Conservation (phyloP, 495 filamentous ascomycete genomes). For the Letharia columbiana region DNA sequence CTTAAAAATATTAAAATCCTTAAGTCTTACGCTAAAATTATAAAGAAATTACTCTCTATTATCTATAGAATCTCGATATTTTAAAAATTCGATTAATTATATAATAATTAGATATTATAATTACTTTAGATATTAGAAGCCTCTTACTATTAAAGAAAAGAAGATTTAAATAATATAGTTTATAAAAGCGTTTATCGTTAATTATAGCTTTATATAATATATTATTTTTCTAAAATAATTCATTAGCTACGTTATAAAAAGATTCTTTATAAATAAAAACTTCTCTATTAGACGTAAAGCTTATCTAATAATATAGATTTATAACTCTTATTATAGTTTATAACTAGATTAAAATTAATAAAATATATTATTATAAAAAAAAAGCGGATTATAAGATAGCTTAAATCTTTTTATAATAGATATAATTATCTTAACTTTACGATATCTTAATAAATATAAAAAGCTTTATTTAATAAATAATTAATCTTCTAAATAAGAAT, state of each 20-base stretch:
- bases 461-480: neutral
- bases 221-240: too few species aligned
- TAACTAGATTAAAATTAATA: neutral
- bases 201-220: too few species aligned
- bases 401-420: neutral
- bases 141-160: neutral
- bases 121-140: neutral
- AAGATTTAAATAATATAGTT: neutral
- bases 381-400: neutral
- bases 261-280: too few species aligned
- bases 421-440: neutral
- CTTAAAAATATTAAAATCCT: too few species aligned
- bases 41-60: neutral
- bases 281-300: neutral
- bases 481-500: neutral
- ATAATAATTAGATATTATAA: neutral
- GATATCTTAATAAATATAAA: neutral
- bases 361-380: neutral
- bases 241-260: too few species aligned
- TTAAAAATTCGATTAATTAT: neutral
- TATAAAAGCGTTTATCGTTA: neutral
- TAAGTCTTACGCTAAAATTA: too few species aligned
- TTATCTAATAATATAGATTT: neutral
- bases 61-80: neutral
- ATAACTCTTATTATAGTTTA: neutral